A percentile compares a stretch with the other conserved stretches of the same genome.
phyloP scores from a whole-genome alignment of 169 alveolate genomes.

The Plasmodium coatneyi region DNA sequence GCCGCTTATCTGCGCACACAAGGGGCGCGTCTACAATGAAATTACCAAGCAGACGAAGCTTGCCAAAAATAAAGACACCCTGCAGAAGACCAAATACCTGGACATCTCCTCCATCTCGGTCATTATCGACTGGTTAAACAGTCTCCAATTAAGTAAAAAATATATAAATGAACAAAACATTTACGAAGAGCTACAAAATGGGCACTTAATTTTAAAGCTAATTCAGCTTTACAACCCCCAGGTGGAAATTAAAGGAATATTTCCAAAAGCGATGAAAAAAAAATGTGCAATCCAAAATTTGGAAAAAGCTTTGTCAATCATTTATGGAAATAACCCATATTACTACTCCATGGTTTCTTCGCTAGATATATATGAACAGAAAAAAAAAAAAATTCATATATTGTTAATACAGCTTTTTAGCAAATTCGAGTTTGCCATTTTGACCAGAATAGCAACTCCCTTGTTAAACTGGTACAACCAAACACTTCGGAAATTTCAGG shows the following conservation, averaged over 20 bases:
- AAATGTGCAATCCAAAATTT: slow-evolving; percentile 66
- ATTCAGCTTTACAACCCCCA: slow-evolving; percentile 45
- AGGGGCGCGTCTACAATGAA: slow-evolving; percentile 30
- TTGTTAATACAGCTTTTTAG: slow-evolving; percentile 53
- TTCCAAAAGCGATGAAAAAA: slow-evolving; percentile 51
- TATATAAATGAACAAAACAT: slow-evolving; percentile 41
- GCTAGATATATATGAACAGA: slow-evolving; percentile 53
- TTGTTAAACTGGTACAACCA: slow-evolving; percentile 50
- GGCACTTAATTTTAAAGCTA: slow-evolving; percentile 33
- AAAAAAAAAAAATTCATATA: slow-evolving; percentile 33
- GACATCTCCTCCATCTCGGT: slow-evolving; percentile 36
- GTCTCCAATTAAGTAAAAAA: slow-evolving; percentile 41
- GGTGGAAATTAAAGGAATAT: slow-evolving; percentile 22
- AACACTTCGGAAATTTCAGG: slow-evolving; percentile 17
- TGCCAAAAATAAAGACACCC: slow-evolving; percentile 41
- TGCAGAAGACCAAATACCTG: slow-evolving; percentile 21
- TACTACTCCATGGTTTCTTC: slow-evolving; percentile 60
- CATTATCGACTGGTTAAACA: slow-evolving; percentile 54
- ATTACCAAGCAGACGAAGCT: slow-evolving; percentile 18
- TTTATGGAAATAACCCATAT: slow-evolving; percentile 58
- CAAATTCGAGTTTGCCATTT: slow-evolving; percentile 39
- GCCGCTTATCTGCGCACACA: slow-evolving; percentile 12
- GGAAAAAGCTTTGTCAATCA: slow-evolving; percentile 52
- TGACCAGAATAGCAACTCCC: slow-evolving; percentile 43
- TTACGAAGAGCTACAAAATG: slow-evolving; percentile 63